Percentiles rank a stretch among this genome's conserved stretches.
phyloP scores from a whole-genome alignment of 208 protist genomes.

The Leishmania lainsoni region DNA sequence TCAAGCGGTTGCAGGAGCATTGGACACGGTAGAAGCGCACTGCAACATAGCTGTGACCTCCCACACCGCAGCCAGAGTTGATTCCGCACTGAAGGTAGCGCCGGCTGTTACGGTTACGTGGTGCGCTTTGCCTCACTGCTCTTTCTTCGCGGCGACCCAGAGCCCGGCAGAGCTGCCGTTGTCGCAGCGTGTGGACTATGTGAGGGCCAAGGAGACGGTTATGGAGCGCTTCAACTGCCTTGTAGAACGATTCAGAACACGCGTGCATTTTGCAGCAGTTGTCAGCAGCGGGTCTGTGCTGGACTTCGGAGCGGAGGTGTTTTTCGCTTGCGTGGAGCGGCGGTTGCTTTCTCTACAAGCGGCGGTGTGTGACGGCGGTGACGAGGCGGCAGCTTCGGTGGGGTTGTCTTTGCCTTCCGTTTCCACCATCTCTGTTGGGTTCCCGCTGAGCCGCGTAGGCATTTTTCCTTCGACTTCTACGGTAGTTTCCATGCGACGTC shows the following conservation, averaged over 20 bases:
- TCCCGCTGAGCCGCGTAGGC: conserved; percentile 39
- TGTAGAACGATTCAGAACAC: conserved; percentile 24
- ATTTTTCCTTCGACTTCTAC: conserved; percentile 40
- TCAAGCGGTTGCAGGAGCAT: conserved; percentile 11
- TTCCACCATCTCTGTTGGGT: conserved; percentile 33
- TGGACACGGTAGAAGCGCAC: conserved; percentile 24
- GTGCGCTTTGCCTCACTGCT: conserved; percentile 38
- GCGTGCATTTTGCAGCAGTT: conserved; percentile 37
- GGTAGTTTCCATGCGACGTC: conserved; percentile 25
- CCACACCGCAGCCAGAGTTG: background rate
- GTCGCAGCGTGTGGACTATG: conserved; percentile 40
- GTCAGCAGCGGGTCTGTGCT: conserved; percentile 32
- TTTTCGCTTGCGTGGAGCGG: conserved; percentile 68
- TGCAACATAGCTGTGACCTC: conserved; percentile 3
- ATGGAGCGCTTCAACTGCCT: conserved; percentile 41
- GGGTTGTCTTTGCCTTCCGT: background rate
- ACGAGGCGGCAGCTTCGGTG: background rate
- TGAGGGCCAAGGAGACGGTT: conserved; percentile 37
- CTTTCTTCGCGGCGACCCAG: conserved; percentile 55
- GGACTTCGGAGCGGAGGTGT: conserved; percentile 81
- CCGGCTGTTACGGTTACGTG: conserved; percentile 11
- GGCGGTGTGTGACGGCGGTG: conserved; percentile 8
- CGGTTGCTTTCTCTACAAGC: conserved; percentile 12
- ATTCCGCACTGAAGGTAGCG: too few relatives aligned
- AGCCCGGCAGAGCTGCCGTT: conserved; percentile 51